Evolutionary conservation across 2,329 filamentous ascomycete genomes (phyloP), one percentile per base, ranked within the genome.

Genomic region (Colletotrichum echinochloae): DNA sequence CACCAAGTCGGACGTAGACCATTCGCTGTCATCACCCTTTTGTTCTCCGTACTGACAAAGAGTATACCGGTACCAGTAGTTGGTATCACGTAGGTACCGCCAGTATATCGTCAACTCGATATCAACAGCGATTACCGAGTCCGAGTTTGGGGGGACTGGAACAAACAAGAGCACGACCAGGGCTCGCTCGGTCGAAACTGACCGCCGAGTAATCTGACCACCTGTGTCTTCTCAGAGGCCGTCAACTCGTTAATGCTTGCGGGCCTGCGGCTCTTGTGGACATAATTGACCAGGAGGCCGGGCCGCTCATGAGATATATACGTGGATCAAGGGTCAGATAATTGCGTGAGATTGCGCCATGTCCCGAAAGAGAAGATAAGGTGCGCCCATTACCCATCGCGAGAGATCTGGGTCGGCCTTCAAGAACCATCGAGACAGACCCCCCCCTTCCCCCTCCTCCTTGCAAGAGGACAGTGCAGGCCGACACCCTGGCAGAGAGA

Each of bases 261-360:
- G 14, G 44, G 12, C 30, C 39, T 70, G 62, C 66, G 62, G 66
- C 66, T 60, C 56, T 60, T n/a, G n/a, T n/a, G n/a, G n/a, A n/a
- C n/a, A n/a, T n/a, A n/a, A n/a, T n/a, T n/a, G n/a, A n/a, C n/a
- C 66, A 63, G 51, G 28, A 48, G 52, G 41, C 12, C 57, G 28
- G 46, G 28, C 5, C 41, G 57, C 20, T 16, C 8, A 20, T 16
- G 41, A 35, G 23, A 63, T 23, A 9, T 8, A 44, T 26, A 7
- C 11, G 41, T n/a, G 51, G 52, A 20, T 30, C 39, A 16, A 30
- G 48, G 65, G 54, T 6, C 41, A 30, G 18, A 23, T 3, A 23
- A 37, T 26, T 35, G 57, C 46, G 35, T n/a, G 39, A 69, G 37
- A 65, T 60, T 52, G 54, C 46, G 61, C 41, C 23, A 65, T 18